Evolutionary conservation across 2,329 filamentous ascomycete species (phyloP).

Genomic region (Pseudogymnoascus sp.): DNA sequence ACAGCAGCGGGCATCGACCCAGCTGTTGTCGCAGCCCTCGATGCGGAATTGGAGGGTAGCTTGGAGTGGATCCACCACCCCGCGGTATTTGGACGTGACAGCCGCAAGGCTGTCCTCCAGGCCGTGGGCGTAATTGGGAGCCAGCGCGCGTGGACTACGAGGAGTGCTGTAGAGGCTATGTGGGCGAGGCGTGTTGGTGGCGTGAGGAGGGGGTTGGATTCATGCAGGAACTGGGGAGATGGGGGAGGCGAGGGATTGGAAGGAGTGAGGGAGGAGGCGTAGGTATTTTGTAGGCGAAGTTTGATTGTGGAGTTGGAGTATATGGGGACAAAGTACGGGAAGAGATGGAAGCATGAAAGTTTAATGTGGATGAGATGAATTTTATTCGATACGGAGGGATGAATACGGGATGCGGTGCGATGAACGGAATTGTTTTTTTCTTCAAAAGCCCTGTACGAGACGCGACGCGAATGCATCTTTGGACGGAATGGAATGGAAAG

Average conservation of each 20-base stretch:
- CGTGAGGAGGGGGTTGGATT: constrained; percentile 71
- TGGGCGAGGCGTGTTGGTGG: constrained; percentile 81
- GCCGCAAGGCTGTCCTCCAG: constrained; percentile 89
- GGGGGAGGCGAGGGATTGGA: constrained; percentile 56
- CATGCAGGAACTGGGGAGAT: constrained; percentile 86
- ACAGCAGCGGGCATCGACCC: constrained; percentile 68
- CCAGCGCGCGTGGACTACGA: constrained; percentile 88
- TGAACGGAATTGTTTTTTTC: neutral
- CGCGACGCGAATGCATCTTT: neutral
- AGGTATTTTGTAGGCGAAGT: neutral
- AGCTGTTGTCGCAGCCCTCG: constrained; percentile 73
- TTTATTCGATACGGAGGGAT: neutral
- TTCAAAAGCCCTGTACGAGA: constrained; percentile 3
- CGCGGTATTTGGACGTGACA: constrained; percentile 87
- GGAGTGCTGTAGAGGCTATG: constrained; percentile 77
- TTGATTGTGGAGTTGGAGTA: neutral
- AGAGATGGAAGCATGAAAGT: neutral
- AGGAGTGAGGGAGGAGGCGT: constrained; percentile 10
- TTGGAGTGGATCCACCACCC: constrained; percentile 98
- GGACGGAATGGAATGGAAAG: neutral
- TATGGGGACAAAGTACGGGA: neutral
- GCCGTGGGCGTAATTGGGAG: constrained; percentile 95
- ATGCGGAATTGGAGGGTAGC: constrained; percentile 80
- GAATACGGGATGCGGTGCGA: neutral
- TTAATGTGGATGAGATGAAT: constrained; percentile 1